Evolutionary conservation across 352 stramenopile species (phyloP), one percentile per base, ranked within the genome.

Genomic region (Phytophthora fragariaefolia): DNA sequence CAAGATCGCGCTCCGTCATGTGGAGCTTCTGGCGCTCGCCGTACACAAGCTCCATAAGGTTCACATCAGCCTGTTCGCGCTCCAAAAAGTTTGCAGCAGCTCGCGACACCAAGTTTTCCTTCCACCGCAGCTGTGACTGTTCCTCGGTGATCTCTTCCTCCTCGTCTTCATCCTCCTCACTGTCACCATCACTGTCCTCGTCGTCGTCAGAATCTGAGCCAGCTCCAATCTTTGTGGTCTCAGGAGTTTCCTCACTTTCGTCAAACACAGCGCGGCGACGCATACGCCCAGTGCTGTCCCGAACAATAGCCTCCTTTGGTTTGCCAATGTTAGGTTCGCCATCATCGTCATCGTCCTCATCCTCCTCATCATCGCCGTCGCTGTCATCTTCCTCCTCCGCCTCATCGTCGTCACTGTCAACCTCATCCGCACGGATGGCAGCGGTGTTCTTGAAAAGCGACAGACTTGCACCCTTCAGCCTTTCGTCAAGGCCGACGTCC

Each of bases 381-480:
- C 80, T 69, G 0, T 60, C 38, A 27, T 79, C 74, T 2, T 90
- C 81, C 12, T 87, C 69, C 1, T 77, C 69, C 2, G 87, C 79
- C 0, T 82, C 81, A 2, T 90, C 79, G 0, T 85, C 78, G 1
- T 87, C 84, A 15, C 84, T 81, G 10, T 92, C 85, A 2, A 96
- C 73, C 76, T 96, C 87, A 48, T 94, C 87, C 0, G 84, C 84
- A 53, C 87, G 83, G 47, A 96, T 91, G 12, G 85, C 83, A n/a
- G 85, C 81, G 27, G 86, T 95, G 73, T 90, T 96, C 80, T 98
- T 98, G 66, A 99, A 99, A 22, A 99, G 82, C 40, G 93, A 95
- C 18, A 99, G 73, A 59, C 91, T 96, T 18, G 96, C 96, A 43
- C 94, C 90, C 27, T 96, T 74, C 66, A 99, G 91, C 26, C 97